Evolutionary conservation across 805 yeast species (phyloP).

Genomic region (Pichia membranifaciens): DNA sequence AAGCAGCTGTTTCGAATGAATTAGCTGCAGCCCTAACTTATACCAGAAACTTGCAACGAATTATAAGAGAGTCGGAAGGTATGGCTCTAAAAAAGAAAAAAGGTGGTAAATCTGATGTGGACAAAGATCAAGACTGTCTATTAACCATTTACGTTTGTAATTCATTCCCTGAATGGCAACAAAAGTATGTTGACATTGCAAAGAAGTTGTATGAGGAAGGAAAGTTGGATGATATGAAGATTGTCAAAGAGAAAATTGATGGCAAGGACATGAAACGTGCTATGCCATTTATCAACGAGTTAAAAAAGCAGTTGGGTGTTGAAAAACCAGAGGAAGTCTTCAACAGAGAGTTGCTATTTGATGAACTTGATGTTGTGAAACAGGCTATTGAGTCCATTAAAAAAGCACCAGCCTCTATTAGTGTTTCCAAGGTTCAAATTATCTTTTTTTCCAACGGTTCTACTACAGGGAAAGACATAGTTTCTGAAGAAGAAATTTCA

Average conservation of each 20-base stretch:
- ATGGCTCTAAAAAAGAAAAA: conserved; percentile 79
- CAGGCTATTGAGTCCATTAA: conserved; percentile 49
- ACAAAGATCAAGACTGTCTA: conserved; percentile 64
- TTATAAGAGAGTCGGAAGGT: conserved; percentile 92
- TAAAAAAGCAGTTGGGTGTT: conserved; percentile 70
- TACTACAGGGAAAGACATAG: conserved; percentile 54
- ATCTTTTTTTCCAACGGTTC: conserved; percentile 61
- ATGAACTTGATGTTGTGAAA: conserved; percentile 65
- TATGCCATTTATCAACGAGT: conserved; percentile 88
- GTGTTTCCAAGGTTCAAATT: conserved; percentile 52
- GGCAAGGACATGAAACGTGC: conserved; percentile 95
- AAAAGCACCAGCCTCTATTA: conserved; percentile 57
- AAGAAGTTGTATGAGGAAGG: conserved; percentile 66
- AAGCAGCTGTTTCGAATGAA: conserved; percentile 56
- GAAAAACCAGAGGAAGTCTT: conserved; percentile 77
- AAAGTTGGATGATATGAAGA: conserved; percentile 57
- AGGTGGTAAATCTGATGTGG: conserved; percentile 75
- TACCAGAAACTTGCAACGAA: conserved; percentile 69
- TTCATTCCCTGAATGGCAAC: conserved; percentile 73
- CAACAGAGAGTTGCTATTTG: conserved; percentile 80
- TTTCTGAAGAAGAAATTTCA: conserved; percentile 65
- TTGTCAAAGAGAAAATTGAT: conserved; percentile 54
- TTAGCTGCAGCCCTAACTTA: conserved; percentile 68
- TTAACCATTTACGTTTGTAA: conserved; percentile 69
- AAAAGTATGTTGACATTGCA: conserved; percentile 57